Conservation (phyloP, 257 asterid species). For the Solanum chilense region DNA sequence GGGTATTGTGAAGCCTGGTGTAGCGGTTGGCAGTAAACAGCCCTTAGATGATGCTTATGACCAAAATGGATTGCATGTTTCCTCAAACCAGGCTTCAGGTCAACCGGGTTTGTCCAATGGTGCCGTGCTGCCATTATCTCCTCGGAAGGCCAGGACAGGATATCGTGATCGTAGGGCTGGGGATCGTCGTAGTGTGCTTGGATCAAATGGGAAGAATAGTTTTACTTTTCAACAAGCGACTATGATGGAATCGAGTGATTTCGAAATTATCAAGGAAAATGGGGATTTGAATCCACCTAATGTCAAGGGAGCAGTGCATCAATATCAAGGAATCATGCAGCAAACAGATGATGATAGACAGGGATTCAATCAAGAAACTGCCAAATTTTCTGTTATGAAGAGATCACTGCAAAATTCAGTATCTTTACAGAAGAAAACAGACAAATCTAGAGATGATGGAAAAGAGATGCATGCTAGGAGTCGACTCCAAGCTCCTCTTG, state of each 20-base stretch:
- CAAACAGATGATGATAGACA: conserved; percentile 1
- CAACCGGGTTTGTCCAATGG: conserved; percentile 55
- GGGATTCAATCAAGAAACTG: conserved; percentile 13
- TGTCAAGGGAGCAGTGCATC: conserved; percentile 25
- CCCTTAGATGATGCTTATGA: conserved; percentile 28
- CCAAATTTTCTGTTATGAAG: conserved; percentile 18
- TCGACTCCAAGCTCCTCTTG: conserved; percentile 76
- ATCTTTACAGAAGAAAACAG: conserved; percentile 29
- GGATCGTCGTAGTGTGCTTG: conserved; percentile 56
- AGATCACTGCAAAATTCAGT: conserved; percentile 28
- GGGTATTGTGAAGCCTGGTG: conserved; percentile 20
- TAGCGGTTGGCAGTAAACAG: conserved; percentile 33
- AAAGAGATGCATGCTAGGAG: conserved; percentile 36
- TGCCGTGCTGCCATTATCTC: conserved; percentile 50
- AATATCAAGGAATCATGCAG: conserved; percentile 11
- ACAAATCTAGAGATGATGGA: conserved; percentile 27
- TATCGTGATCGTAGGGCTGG: conserved; percentile 49
- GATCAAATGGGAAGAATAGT: conserved; percentile 37
- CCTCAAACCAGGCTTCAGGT: conserved; percentile 35
- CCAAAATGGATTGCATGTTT: conserved; percentile 44
- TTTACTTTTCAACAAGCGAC: conserved; percentile 23
- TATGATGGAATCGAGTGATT: conserved; percentile 22
- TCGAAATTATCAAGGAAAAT: conserved; percentile 28
- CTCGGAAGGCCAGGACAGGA: conserved; percentile 55
- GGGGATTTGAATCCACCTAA: conserved; percentile 37